Conservation (phyloP, 371 early-diverging fungal genomes). For the Massospora cicadina region DNA sequence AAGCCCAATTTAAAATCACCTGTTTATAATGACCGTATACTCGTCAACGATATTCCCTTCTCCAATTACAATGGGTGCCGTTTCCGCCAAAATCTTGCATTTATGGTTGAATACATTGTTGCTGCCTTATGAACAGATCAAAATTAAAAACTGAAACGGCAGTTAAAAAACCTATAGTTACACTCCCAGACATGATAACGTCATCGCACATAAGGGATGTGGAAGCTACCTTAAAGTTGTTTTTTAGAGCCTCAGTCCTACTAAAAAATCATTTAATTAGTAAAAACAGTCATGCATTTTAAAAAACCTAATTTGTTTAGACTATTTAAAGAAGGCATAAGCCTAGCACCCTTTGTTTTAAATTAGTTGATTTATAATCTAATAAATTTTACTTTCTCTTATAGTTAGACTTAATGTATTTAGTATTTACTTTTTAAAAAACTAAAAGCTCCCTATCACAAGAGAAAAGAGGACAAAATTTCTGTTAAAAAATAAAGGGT, state of each 20-base stretch:
- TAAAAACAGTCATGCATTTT: too few species aligned
- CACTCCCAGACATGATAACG: background rate
- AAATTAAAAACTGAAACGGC: background rate
- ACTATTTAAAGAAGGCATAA: too few species aligned
- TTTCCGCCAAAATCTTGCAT: conserved; percentile 44
- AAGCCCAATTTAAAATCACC: conserved; percentile 20
- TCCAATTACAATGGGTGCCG: conserved; percentile 53
- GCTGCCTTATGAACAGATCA: background rate
- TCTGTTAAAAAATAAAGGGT: too few species aligned
- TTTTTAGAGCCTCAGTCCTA: background rate
- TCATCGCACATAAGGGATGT: conserved; percentile 1
- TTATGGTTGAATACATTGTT: conserved; percentile 36
- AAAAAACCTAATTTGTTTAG: too few species aligned
- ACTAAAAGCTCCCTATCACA: too few species aligned
- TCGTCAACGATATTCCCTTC: conserved; percentile 58
- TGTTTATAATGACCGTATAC: conserved; percentile 47
- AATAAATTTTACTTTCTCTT: too few species aligned
- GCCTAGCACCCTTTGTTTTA: too few species aligned
- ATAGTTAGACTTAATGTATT: too few species aligned
- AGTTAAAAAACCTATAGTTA: conserved; percentile 3
- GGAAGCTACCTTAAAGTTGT: background rate
- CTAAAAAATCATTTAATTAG: background rate
- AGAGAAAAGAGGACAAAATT: too few species aligned
- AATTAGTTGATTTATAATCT: too few species aligned
- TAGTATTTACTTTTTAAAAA: too few species aligned